phyloP scores from a whole-genome alignment of 2,329 filamentous ascomycete genomes.

The Trichoderma sp. region DNA sequence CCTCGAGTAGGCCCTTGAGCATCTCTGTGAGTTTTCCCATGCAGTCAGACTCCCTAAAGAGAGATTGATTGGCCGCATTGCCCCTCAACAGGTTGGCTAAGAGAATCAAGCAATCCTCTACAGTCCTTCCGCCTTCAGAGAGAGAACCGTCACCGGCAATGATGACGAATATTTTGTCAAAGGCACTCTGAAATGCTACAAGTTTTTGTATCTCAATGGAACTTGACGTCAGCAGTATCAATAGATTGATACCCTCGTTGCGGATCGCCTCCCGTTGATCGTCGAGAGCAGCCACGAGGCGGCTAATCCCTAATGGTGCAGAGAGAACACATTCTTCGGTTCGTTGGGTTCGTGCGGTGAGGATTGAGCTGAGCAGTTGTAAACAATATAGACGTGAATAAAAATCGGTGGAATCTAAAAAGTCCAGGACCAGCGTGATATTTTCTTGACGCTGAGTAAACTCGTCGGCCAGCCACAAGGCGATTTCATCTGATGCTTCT shows the following conservation, averaged over 20 bases:
- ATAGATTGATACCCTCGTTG: conserved; percentile 83
- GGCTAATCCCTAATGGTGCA: conserved; percentile 84
- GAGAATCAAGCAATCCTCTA: conserved; percentile 91
- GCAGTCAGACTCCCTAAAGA: conserved; percentile 89
- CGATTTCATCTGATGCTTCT: conserved; percentile 95
- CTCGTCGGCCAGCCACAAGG: conserved; percentile 94
- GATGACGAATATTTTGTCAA: conserved; percentile 81
- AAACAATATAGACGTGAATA: conserved; percentile 90
- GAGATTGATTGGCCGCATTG: conserved; percentile 89
- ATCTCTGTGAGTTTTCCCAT: conserved; percentile 73
- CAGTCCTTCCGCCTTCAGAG: conserved; percentile 78
- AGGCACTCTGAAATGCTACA: conserved; percentile 93
- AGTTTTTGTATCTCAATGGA: conserved; percentile 92
- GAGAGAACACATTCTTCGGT: conserved; percentile 94
- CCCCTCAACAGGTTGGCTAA: conserved; percentile 85
- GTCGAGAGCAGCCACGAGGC: conserved; percentile 81
- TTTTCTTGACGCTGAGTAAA: conserved; percentile 98
- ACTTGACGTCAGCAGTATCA: conserved; percentile 84
- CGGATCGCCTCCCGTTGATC: conserved; percentile 85
- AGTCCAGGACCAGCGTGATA: conserved; percentile 84
- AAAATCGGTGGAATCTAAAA: conserved; percentile 85
- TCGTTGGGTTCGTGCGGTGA: conserved; percentile 81
- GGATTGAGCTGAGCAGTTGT: conserved; percentile 85
- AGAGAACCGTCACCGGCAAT: conserved; percentile 82
- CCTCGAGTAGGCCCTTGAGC: conserved; percentile 62